A percentile compares a stretch with the other conserved stretches of the same genome.
Conservation (phyloP, 805 yeast species). For the Ogataea nakhonphanomensis region DNA sequence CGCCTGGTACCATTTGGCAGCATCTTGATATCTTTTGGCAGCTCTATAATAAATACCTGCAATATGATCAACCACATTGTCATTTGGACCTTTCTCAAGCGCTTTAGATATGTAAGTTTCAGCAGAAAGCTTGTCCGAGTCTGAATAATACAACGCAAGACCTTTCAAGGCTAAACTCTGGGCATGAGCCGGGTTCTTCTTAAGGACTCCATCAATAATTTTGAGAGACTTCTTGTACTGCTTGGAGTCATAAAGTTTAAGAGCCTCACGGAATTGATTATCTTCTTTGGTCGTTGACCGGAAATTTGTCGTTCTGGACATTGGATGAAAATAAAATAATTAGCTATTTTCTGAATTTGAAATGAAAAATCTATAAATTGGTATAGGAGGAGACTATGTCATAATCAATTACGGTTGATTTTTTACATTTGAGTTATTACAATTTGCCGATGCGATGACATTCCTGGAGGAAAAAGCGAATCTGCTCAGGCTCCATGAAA, state of each 20-base stretch:
- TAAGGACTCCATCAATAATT: constrained; percentile 67
- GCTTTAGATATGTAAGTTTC: constrained; percentile 60
- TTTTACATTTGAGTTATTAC: not conserved
- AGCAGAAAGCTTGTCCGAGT: constrained; percentile 58
- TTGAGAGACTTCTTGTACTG: constrained; percentile 86
- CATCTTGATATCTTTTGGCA: constrained; percentile 65
- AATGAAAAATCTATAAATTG: too few species aligned
- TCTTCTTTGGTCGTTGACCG: constrained; percentile 54
- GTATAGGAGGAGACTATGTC: too few species aligned
- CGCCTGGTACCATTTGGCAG: constrained; percentile 71
- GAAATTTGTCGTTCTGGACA: constrained; percentile 5
- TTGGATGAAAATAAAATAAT: not conserved
- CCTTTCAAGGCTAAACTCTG: constrained; percentile 87
- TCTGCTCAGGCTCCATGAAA: constrained; percentile 89
- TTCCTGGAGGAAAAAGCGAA: constrained; percentile 80
- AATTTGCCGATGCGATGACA: constrained; percentile 70
- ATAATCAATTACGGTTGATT: too few species aligned
- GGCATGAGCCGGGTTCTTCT: constrained; percentile 71
- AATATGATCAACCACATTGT: constrained; percentile 78
- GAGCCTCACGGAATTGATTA: constrained; percentile 71
- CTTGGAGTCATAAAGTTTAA: constrained; percentile 76
- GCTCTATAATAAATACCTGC: constrained; percentile 79
- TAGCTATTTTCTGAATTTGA: too few species aligned
- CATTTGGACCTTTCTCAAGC: constrained; percentile 49
- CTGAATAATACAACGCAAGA: constrained; percentile 53